Percentiles rank a stretch among this genome's conserved stretches.
These are phyloP conservation scores for Chaetomium sp. DNA, from an alignment of 2,329 filamentous ascomycete species.

Conservation along the genomic window DNA sequence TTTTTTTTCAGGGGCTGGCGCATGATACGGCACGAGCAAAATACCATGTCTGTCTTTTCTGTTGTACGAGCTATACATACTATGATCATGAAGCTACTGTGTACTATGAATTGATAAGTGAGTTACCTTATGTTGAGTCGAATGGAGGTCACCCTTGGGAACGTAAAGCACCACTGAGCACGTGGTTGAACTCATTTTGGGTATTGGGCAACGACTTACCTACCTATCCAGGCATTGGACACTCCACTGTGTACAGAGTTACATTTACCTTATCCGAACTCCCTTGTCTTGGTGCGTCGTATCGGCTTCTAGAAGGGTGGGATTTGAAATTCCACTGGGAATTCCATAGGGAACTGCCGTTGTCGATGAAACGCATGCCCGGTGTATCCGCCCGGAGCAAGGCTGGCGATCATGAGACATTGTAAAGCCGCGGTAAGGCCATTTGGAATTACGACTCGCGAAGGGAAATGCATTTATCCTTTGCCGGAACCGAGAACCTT, in stretches of 20 bases:
- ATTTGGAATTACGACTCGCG: background rate
- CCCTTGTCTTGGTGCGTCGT: background rate
- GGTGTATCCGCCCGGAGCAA: slow-evolving; percentile 7
- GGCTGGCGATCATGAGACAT: slow-evolving; percentile 8
- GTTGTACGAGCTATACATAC: background rate
- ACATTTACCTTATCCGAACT: background rate
- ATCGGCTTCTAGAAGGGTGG: slow-evolving; percentile 5
- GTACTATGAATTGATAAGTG: background rate
- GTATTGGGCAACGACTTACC: background rate
- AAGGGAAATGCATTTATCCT: slow-evolving; percentile 13
- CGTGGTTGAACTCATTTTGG: background rate
- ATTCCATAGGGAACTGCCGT: background rate
- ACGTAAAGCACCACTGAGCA: background rate
- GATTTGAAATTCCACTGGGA: slow-evolving; percentile 1
- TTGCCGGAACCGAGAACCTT: background rate
- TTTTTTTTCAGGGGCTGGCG: slow-evolving; percentile 11
- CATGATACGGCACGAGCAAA: background rate
- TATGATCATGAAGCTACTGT: background rate
- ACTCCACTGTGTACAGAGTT: too few relatives aligned
- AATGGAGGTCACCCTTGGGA: background rate
- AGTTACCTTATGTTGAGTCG: background rate
- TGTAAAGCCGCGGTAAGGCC: slow-evolving; percentile 3
- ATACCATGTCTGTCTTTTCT: slow-evolving; percentile 15
- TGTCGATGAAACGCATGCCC: slow-evolving; percentile 19
- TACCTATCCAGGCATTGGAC: background rate